Percentiles rank a stretch among this genome's conserved stretches.
These are phyloP conservation scores for Trichophyton verrucosum DNA, from an alignment of 2,329 filamentous ascomycete species.

Conservation along the genomic window DNA sequence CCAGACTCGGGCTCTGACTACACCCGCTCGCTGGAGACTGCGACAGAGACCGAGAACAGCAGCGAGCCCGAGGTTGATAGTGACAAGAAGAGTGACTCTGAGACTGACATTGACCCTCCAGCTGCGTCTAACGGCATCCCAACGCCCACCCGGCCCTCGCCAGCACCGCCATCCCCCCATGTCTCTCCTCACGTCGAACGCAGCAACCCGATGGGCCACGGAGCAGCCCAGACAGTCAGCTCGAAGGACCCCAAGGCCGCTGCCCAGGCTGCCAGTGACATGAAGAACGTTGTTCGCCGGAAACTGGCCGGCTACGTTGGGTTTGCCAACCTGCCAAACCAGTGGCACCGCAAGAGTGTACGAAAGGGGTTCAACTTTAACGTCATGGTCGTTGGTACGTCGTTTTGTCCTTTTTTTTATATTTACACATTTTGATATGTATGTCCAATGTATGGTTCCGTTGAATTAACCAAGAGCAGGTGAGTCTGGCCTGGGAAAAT, in stretches of 20 bases:
- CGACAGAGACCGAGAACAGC: too few species aligned
- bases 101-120: constrained; percentile 22
- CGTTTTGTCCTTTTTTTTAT: neutral
- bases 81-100: constrained; percentile 10
- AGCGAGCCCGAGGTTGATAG: too few species aligned
- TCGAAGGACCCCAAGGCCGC: constrained; percentile 52
- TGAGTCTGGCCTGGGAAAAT: constrained; percentile 98
- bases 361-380: constrained; percentile 99
- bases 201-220: constrained; percentile 45
- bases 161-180: constrained; percentile 20
- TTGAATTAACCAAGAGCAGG: constrained; percentile 42
- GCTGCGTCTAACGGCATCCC: constrained; percentile 21
- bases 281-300: constrained; percentile 91
- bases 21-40: too few species aligned
- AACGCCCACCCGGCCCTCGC: constrained; percentile 21
- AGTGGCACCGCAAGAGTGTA: constrained; percentile 99
- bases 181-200: constrained; percentile 40
- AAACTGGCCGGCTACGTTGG: constrained; percentile 98
- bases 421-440: neutral
- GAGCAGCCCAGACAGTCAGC: constrained; percentile 46
- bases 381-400: constrained; percentile 98
- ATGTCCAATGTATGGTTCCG: too few species aligned
- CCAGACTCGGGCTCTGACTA: constrained; percentile 1
- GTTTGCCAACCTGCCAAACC: constrained; percentile 96
- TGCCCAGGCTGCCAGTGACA: constrained; percentile 49